These are phyloP conservation scores for Triticum urartu DNA, from an alignment of 176 grass and related monocot genomes.

Conservation along the genomic window DNA sequence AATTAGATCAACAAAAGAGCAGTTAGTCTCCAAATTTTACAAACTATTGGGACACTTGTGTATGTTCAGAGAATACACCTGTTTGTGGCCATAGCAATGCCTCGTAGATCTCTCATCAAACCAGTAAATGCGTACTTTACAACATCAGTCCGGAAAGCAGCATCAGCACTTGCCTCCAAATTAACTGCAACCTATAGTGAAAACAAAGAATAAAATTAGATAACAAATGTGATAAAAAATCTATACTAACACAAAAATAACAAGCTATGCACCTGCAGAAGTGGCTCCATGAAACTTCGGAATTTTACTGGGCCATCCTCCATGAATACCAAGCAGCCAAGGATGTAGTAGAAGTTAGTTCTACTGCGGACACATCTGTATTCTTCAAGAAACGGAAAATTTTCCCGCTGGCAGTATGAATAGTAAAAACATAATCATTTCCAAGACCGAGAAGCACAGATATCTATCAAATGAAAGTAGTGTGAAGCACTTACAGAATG, in stretches of 20 bases:
- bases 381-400: constrained; percentile 87
- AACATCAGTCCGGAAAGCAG: constrained; percentile 75
- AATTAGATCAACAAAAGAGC: constrained; percentile 31
- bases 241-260: constrained; percentile 17
- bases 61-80: constrained; percentile 54
- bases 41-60: not conserved
- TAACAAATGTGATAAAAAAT: not conserved
- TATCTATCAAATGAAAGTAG: constrained; percentile 21
- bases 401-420: constrained; percentile 61
- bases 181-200: constrained; percentile 64
- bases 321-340: constrained; percentile 96
- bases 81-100: constrained; percentile 93
- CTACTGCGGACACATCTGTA: constrained; percentile 85
- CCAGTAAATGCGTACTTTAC: constrained; percentile 92
- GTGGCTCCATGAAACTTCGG: constrained; percentile 92
- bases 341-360: constrained; percentile 97
- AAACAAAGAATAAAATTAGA: constrained; percentile 22
- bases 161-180: constrained; percentile 77
- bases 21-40: constrained; percentile 22
- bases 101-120: constrained; percentile 92
- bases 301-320: constrained; percentile 94
- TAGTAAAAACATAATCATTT: constrained; percentile 25
- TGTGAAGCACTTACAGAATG: constrained; percentile 62
- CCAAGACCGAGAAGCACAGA: not conserved
- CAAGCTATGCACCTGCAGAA: constrained; percentile 67